phyloP scores from a whole-genome alignment of 2,329 filamentous ascomycete species.

The Arthroderma sp. region DNA sequence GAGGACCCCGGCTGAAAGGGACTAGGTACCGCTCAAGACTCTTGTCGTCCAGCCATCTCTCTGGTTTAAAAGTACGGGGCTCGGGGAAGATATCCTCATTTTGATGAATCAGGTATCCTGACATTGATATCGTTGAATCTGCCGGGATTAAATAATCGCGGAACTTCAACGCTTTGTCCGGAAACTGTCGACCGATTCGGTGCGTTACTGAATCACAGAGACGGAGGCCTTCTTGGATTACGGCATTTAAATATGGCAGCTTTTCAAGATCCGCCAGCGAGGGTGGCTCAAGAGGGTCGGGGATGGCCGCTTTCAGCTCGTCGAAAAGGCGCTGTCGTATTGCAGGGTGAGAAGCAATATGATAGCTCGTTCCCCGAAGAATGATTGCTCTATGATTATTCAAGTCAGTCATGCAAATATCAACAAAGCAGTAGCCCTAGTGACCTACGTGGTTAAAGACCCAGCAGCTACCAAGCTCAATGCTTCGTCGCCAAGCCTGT shows the following conservation, averaged over 20 bases:
- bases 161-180: background rate
- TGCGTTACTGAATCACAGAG: background rate
- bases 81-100: background rate
- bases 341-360: background rate
- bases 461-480: conserved; percentile 15
- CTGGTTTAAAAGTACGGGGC: background rate
- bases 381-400: background rate
- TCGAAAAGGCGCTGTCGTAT: background rate
- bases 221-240: background rate
- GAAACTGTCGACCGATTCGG: background rate
- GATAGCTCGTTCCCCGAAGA: background rate
- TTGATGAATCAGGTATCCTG: background rate
- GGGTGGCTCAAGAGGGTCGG: background rate
- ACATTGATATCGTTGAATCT: background rate
- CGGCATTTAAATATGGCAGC: background rate
- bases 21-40: background rate
- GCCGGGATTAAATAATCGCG: background rate
- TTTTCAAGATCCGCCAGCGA: background rate
- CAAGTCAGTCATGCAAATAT: background rate
- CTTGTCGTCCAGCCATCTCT: background rate
- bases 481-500: conserved; percentile 17
- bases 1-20: background rate
- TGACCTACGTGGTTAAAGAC: conserved; percentile 13
- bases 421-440: background rate
- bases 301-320: background rate